Evolutionary conservation across 306 rosid genomes (phyloP).

Genomic region (Medicago ruthenica): DNA sequence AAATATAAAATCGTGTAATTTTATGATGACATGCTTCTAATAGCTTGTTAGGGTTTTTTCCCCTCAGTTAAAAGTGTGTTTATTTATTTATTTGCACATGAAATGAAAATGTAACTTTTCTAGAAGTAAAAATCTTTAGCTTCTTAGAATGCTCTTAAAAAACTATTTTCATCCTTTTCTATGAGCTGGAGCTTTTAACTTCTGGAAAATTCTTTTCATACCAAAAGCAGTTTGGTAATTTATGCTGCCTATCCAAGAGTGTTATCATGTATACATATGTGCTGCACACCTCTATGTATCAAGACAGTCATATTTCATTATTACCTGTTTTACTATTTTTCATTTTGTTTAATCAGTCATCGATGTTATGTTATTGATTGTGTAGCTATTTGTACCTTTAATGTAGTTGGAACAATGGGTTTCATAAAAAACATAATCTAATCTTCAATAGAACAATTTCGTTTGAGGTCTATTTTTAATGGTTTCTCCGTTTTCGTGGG

Average conservation of each 20-base stretch:
- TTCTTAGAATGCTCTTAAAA: conserved; percentile 5
- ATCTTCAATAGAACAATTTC: neutral
- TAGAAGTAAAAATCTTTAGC: conserved; percentile 15
- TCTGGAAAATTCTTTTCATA: neutral
- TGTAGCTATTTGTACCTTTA: neutral
- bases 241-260: neutral
- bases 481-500: neutral
- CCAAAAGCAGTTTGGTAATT: conserved; percentile 13
- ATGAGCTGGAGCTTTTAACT: conserved; percentile 9
- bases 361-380: neutral
- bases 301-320: neutral
- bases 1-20: neutral
- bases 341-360: neutral
- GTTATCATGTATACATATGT: neutral
- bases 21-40: conserved; percentile 18
- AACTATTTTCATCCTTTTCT: conserved; percentile 3
- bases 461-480: neutral
- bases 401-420: neutral
- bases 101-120: conserved; percentile 22
- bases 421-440: neutral
- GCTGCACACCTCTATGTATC: neutral
- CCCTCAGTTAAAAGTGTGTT: neutral
- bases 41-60: neutral
- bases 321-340: conserved; percentile 1
- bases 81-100: neutral